Evolutionary conservation across 345 rosid genomes (phyloP).

Genomic region (Syzygium aqueum): DNA sequence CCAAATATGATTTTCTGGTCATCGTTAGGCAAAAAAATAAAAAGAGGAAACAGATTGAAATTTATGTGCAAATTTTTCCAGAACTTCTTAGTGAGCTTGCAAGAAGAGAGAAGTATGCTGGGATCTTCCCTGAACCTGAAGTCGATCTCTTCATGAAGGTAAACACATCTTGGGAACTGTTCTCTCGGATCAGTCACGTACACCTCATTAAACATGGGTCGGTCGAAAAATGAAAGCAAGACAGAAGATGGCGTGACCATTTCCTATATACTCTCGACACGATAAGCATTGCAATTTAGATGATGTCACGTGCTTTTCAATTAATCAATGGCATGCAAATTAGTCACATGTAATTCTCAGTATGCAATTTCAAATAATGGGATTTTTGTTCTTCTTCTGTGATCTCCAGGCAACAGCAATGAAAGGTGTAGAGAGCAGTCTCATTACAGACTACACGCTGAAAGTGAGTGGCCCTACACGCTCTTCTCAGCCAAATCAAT

Average conservation of each 20-base stretch:
- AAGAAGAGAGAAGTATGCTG: conserved; percentile 68
- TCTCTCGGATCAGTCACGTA: neutral
- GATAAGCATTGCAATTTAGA: neutral
- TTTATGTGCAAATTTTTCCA: neutral
- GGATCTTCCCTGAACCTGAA: conserved; percentile 74
- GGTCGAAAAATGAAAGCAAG: neutral
- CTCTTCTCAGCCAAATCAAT: neutral
- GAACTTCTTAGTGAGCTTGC: conserved; percentile 72
- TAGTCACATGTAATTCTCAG: neutral
- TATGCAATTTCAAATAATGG: neutral
- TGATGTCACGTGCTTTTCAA: neutral
- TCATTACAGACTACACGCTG: conserved; percentile 81
- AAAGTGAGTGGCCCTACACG: conserved; percentile 28
- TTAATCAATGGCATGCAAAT: neutral
- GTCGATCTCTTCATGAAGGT: conserved; percentile 92
- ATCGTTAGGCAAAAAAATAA: neutral
- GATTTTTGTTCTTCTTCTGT: neutral
- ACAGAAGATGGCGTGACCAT: neutral
- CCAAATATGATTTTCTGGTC: no score
- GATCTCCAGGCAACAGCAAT: conserved; percentile 62
- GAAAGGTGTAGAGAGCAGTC: conserved; percentile 62
- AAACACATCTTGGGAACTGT: neutral
- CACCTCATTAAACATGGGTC: neutral
- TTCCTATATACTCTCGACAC: neutral
- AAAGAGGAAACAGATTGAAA: neutral